A percentile compares a stretch with the other conserved stretches of the same genome.
Evolutionary conservation across 352 stramenopile genomes (phyloP).

Genomic region (Globisporangium canariense): DNA sequence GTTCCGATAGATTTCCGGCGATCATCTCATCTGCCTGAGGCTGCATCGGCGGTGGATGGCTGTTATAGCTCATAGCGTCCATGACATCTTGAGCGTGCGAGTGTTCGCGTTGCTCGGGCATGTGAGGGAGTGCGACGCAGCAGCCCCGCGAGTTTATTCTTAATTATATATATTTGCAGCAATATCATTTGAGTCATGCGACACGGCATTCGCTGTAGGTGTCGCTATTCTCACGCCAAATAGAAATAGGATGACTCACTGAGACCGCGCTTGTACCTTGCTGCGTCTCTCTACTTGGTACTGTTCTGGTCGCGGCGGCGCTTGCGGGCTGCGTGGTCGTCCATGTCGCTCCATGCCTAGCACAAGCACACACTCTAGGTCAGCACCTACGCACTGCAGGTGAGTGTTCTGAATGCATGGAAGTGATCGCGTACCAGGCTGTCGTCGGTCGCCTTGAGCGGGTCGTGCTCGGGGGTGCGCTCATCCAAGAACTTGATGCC

Average conservation of each 20-base stretch:
- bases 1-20: conserved; percentile 34
- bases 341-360: conserved; percentile 69
- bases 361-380: not conserved
- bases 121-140: no score
- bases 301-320: conserved; percentile 13
- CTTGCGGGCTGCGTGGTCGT: conserved; percentile 29
- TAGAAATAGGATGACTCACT: no score
- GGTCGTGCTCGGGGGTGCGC: conserved; percentile 42
- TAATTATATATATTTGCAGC: no score
- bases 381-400: not conserved
- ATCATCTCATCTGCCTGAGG: not conserved
- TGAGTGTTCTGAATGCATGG: not conserved
- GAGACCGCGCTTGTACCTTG: not conserved
- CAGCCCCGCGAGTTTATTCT: no score
- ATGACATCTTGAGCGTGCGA: no score
- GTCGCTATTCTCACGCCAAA: no score
- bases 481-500: conserved; percentile 75
- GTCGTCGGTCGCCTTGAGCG: conserved; percentile 33
- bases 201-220: no score
- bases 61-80: not conserved
- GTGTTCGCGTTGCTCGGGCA: no score
- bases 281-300: not conserved
- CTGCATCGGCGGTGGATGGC: not conserved
- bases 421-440: conserved; percentile 31
- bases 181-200: no score